Percentiles rank a stretch among this genome's conserved stretches.
These are phyloP conservation scores for Scedosporium aurantiacum DNA, from an alignment of 2,329 filamentous ascomycete species.

Conservation along the genomic window DNA sequence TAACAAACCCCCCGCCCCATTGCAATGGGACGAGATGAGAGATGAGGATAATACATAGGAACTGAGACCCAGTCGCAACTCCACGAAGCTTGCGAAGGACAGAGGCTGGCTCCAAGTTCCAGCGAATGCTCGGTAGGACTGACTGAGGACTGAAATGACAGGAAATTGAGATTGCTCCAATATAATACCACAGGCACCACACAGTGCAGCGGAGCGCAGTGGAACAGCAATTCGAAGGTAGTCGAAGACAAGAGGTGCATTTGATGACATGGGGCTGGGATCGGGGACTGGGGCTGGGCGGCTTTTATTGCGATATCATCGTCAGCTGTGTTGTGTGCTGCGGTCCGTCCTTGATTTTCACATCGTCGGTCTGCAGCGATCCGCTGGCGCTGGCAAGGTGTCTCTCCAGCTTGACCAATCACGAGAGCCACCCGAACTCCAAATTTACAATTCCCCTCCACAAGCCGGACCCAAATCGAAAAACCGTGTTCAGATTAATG, in stretches of 20 bases:
- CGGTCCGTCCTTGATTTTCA: conserved; percentile 5
- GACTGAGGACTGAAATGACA: not conserved
- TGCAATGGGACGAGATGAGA: no score
- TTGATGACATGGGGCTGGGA: not conserved
- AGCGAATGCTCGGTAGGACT: not conserved
- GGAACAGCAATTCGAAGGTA: not conserved
- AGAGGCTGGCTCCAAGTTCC: no score
- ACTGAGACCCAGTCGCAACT: no score
- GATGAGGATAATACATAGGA: no score
- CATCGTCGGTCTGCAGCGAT: not conserved
- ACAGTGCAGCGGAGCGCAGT: not conserved
- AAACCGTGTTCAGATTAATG: not conserved
- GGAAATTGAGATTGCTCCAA: no score
- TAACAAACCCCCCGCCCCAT: no score
- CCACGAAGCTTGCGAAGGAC: no score
- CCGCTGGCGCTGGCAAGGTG: not conserved
- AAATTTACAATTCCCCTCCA: not conserved
- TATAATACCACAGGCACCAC: not conserved
- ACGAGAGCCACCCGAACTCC: not conserved
- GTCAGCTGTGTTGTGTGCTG: not conserved
- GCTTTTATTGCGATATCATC: not conserved
- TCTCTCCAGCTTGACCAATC: not conserved
- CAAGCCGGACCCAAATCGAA: not conserved
- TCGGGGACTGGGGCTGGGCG: not conserved
- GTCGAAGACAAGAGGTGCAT: not conserved